Percentiles rank a stretch among this genome's conserved stretches.
These are phyloP conservation scores for Tricholoma bakamatsutake DNA, from an alignment of 768 basidiomycete genomes.

Conservation along the genomic window DNA sequence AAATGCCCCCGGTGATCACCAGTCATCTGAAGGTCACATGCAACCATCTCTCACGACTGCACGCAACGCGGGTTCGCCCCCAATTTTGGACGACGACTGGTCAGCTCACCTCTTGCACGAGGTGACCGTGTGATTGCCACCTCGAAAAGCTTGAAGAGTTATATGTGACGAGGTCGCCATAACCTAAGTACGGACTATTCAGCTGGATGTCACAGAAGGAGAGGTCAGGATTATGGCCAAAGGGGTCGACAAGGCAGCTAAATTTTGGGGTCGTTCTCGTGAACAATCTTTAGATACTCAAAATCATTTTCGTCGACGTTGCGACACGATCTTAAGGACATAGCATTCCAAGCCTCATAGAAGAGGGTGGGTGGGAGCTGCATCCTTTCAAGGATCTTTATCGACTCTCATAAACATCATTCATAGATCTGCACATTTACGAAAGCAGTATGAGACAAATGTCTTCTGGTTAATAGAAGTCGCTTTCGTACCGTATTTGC, in stretches of 20 bases:
- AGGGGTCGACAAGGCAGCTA: constrained; percentile 36
- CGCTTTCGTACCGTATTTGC: constrained; percentile 47
- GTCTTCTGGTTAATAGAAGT: constrained; percentile 46
- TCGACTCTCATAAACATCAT: background rate
- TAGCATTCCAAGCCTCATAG: constrained; percentile 39
- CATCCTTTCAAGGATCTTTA: background rate
- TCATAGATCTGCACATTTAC: constrained; percentile 25
- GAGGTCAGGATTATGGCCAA: constrained; percentile 34
- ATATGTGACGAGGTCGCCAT: constrained; percentile 17
- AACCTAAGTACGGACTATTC: constrained; percentile 38
- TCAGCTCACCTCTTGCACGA: constrained; percentile 38
- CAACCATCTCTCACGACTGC: too few relatives aligned
- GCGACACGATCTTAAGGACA: constrained; percentile 17
- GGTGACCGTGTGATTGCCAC: constrained; percentile 64
- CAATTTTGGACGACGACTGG: constrained; percentile 53
- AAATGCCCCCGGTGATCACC: too few relatives aligned
- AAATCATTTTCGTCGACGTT: background rate
- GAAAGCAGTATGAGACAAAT: constrained; percentile 42
- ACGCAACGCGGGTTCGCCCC: constrained; percentile 45
- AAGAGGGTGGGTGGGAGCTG: constrained; percentile 54
- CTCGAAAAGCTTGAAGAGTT: constrained; percentile 38
- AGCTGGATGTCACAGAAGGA: constrained; percentile 48
- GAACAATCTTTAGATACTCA: constrained; percentile 36
- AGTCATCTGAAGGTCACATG: too few relatives aligned
- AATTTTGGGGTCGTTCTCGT: constrained; percentile 52